Percentiles rank a stretch among this genome's conserved stretches.
These are phyloP conservation scores for Leccinellum rugosiceps DNA, from an alignment of 768 basidiomycete species.

Conservation along the genomic window DNA sequence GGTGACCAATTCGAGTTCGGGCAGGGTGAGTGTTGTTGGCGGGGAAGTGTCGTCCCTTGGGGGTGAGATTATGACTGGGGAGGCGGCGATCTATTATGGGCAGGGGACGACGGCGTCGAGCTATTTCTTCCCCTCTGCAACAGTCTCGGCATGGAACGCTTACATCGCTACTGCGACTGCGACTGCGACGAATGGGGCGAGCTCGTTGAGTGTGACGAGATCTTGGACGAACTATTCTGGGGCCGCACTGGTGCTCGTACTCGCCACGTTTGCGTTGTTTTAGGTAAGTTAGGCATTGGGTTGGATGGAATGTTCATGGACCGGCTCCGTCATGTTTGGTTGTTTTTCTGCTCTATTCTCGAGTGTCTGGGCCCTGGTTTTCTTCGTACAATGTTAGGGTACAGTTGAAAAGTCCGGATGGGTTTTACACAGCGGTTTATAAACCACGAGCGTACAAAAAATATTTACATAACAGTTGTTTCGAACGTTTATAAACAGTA, in stretches of 20 bases:
- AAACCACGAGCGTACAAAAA: no score
- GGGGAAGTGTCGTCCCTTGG: conserved; percentile 49
- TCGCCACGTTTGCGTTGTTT: background rate
- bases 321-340: no score
- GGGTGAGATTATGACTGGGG: conserved; percentile 48
- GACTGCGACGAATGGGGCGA: conserved; percentile 1
- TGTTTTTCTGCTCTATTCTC: no score
- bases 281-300: background rate
- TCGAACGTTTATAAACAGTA: no score
- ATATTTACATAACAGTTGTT: no score
- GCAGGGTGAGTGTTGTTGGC: conserved; percentile 35
- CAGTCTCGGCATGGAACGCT: conserved; percentile 52
- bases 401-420: no score
- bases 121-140: conserved; percentile 53
- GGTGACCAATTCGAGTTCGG: conserved; percentile 23
- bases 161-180: conserved; percentile 35
- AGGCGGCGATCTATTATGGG: conserved; percentile 54
- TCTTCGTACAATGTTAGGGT: no score
- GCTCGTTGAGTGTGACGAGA: background rate
- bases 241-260: background rate
- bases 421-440: no score
- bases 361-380: no score
- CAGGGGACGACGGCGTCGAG: conserved; percentile 45
- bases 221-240: background rate
- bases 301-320: no score